phyloP scores from a whole-genome alignment of 768 basidiomycete genomes.

The Boletellus ananas region DNA sequence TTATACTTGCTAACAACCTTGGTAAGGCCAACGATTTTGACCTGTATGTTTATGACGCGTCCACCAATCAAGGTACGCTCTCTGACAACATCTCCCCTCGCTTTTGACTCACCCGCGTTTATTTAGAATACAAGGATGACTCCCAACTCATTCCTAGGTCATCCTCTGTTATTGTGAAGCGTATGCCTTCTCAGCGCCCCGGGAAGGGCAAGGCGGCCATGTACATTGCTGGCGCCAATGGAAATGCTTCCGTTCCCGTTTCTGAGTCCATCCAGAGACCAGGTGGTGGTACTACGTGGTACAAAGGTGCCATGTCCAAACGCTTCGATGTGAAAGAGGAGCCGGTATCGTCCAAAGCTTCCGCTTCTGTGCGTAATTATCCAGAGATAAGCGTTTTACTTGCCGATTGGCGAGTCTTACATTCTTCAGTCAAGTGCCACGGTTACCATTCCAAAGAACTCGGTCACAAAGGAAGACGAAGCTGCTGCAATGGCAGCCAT shows the following conservation, averaged over 20 bases:
- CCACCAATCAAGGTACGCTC: conserved; percentile 80
- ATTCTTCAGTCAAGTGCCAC: conserved; percentile 34
- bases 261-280: conserved; percentile 45
- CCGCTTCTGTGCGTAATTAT: conserved; percentile 31
- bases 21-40: conserved; percentile 98
- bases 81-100: not conserved
- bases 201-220: conserved; percentile 81
- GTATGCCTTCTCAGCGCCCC: conserved; percentile 75
- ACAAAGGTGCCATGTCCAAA: conserved; percentile 76
- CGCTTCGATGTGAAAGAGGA: conserved; percentile 90
- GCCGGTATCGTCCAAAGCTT: conserved; percentile 21
- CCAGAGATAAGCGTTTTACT: conserved; percentile 22
- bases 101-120: not conserved
- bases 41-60: conserved; percentile 78
- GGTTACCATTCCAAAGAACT: conserved; percentile 33
- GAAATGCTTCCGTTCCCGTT: conserved; percentile 38
- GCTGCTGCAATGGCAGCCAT: conserved; percentile 97
- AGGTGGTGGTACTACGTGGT: conserved; percentile 48
- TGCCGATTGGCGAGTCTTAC: conserved; percentile 25
- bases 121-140: conserved; percentile 87
- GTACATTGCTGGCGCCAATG: conserved; percentile 56
- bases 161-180: conserved; percentile 90
- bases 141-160: conserved; percentile 89
- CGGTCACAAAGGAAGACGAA: conserved; percentile 69
- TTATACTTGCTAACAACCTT: conserved; percentile 93